These are phyloP conservation scores for Pyrenochaeta sp. DNA, from an alignment of 2,329 filamentous ascomycete species.

Conservation along the genomic window DNA sequence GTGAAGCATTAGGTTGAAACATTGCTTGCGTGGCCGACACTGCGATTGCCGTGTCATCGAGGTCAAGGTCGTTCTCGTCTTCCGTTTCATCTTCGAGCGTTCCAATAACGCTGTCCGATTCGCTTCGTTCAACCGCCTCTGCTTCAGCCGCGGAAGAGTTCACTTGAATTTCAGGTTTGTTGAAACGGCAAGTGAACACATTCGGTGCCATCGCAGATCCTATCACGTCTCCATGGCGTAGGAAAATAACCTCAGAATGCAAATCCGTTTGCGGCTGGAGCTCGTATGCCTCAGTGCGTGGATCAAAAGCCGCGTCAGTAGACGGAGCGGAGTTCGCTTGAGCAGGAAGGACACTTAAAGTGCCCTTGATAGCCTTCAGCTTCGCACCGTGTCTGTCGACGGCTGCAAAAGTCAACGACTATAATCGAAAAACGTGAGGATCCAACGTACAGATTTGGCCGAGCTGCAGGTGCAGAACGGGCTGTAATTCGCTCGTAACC, in stretches of 20 bases:
- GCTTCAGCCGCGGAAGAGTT: slow-evolving; percentile 36
- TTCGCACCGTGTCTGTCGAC: slow-evolving; percentile 29
- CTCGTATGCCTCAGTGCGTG: slow-evolving; percentile 21
- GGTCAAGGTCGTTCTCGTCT: slow-evolving; percentile 35
- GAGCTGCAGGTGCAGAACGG: slow-evolving; percentile 13
- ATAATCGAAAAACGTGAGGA: background rate
- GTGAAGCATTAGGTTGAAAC: slow-evolving; percentile 27
- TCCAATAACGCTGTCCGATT: slow-evolving; percentile 8
- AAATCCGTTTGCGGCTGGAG: slow-evolving; percentile 23
- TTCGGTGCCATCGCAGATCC: slow-evolving; percentile 10
- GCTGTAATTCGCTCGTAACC: slow-evolving; percentile 3
- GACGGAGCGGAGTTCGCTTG: slow-evolving; percentile 2
- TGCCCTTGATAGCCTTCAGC: slow-evolving; percentile 29
- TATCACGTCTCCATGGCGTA: slow-evolving; percentile 38
- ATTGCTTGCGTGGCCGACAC: slow-evolving; percentile 22
- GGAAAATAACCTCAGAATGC: slow-evolving; percentile 33
- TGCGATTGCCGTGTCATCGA: slow-evolving; percentile 24
- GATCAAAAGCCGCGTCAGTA: slow-evolving; percentile 2
- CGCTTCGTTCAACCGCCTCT: slow-evolving; percentile 5
- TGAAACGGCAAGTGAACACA: slow-evolving; percentile 25
- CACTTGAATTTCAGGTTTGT: slow-evolving; percentile 37
- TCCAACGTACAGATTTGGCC: slow-evolving; percentile 26
- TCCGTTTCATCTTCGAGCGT: slow-evolving; percentile 30
- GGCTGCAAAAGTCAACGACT: slow-evolving; percentile 18
- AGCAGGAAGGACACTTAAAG: slow-evolving; percentile 25